Evolutionary conservation across 2,329 filamentous ascomycete species (phyloP), one percentile per base, ranked within the genome.

Genomic region (Neobulgaria alba): DNA sequence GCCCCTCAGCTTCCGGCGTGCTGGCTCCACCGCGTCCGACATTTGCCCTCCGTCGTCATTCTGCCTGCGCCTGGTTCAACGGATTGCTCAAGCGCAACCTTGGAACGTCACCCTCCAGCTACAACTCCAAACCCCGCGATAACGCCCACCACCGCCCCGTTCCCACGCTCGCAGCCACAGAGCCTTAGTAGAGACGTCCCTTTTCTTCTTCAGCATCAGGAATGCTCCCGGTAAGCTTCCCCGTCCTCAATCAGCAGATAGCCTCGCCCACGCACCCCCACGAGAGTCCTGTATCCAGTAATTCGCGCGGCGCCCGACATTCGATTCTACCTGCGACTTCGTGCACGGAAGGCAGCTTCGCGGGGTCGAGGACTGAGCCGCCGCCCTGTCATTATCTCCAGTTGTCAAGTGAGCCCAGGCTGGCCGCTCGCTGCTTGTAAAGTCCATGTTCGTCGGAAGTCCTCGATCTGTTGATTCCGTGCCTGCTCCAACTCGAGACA

Each of bases 151-250:
- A 47, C 29, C 15, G n/a, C 30, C 26, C 20, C 42, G 30, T 41
- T 20, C 37, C 21, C 18, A 35, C 23, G 29, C 31, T 39, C 18
- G 33, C 37, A 17, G 26, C 20, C 19, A 16, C 10, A 20, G 26
- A 9, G 41, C 15, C 29, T 41, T 15, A 15, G n/a, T n/a, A 36
- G 19, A 19, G 35, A 20, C 15, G 32, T 35, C 10, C 17, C 19
- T 36, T 36, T 33, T 4, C 44, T 43, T 41, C 21, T 46, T 29
- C 38, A 41, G 38, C 43, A 46, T 36, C 49, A 57, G 49, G 50
- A 56, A 57, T 60, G 55, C 51, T 57, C 49, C 55, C 57, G 55
- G 57, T 60, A 56, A 57, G 57, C 51, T 47, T 32, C 23, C 39
- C 39, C 35, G 35, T 43, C 36, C 31, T 40, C 26, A 32, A 23